Evolutionary conservation across 148 eudicot species (phyloP), one percentile per base, ranked within the genome.

Genomic region (Arctostaphylos glauca): DNA sequence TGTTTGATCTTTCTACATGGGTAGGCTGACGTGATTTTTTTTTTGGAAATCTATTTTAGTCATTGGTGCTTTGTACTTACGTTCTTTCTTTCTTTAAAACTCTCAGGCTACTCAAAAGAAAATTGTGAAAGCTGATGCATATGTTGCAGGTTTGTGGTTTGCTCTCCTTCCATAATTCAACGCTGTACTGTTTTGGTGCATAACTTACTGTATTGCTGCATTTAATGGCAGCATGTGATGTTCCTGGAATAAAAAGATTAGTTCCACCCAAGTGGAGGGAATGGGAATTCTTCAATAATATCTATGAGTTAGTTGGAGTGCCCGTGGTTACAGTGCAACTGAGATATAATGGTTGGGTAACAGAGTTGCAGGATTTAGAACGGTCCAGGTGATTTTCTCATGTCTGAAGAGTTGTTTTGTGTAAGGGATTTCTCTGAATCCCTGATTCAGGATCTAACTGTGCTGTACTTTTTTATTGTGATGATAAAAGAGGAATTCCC

Each of bases 261-360:
- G 78, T 96, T 87, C 99, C 99, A 41, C 73, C 89, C 31, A 86
- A 87, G 78, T 96, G 99, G 99, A 93, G 89, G 90, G 88, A 92
- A 62, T 89, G 77, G 88, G 91, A 93, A 47, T 89, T 93, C 84
- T 96, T 96, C 79, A 91, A 92, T 58, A 94, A 96, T 87, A 92
- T 96, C 85, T 96, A 96, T 87, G 88, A 94, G 79, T 89, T 96
- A 81, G 95, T 90, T 52, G 99, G 99, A 60, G 99, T 94, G 73
- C 99, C 99, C 62, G 98, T 96, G 87, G 97, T 94, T 52, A 96
- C 99, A 38, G 99, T 96, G 81, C 99, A 96, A 88, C 97, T 96
- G 70, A 88, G 98, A 88, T 96, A 94, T 83, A 91, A 93, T 77
- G 99, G 99, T 82, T 96, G 99, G 99, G 98, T 96, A 74, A 96